Base-by-base conservation (phyloP, 1,139 yeast genomes). In the Protomyces lactucae-debilis region DNA sequence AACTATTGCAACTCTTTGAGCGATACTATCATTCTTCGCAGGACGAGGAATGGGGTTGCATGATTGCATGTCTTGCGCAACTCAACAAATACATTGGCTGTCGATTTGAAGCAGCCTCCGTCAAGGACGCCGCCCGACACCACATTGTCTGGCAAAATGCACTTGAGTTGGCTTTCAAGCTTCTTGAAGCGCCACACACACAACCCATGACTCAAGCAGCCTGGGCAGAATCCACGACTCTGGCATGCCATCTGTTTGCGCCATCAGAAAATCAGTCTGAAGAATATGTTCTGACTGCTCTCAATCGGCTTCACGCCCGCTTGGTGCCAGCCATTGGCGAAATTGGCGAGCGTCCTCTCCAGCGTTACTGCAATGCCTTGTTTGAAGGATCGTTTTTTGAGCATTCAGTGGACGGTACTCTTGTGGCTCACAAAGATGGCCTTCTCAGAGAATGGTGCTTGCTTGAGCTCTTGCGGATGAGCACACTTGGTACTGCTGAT, bases 381-480 rank as follows among this genome's bases (percentile, higher is more conserved):
- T 52, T 40, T 43, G 51, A 39, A 8, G 63, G 63, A 9, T 59
- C 63, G 3, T 59, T 46, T 52, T 59, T 59, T 18, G 32, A 52
- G 10, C 23, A 52, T 9, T 14, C 28, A 14, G 18, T 57, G 16
- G 57, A 52, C n/a, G 23, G 23, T 3, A 23, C 4, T 2, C n/a
- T 52, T 32, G 54, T 35, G 12, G 45, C 32, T 8, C 40, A 59
- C 46, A 14, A 18, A 16, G 63, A 59, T 16, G 40, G 45, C 23
- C 43, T 59, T 16, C 43, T 59, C 9, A 37, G 63, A 18, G 63
- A 59, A 25, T 59, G 63, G 63, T 59, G 63, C 23, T 32, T 59
- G 14, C 57, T 59, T 23, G 63, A 59, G 28, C 63, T 59, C 37
- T 52, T 40, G n/a, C 53, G 54, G 21, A 18, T 59, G 53, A 52